Conservation (phyloP, 768 basidiomycete genomes). For the Baorangia bicolor region DNA sequence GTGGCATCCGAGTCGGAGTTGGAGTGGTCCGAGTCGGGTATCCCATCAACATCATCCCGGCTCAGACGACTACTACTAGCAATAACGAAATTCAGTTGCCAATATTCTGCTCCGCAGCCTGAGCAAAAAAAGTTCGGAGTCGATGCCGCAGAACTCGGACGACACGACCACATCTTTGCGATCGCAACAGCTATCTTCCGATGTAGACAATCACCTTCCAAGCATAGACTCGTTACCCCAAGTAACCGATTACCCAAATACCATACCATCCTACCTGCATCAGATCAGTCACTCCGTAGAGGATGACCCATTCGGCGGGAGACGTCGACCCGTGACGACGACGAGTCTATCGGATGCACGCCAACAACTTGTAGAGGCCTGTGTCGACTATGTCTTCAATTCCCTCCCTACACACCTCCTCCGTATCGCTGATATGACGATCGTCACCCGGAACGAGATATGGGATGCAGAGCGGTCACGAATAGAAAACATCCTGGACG, state of each 20-base stretch:
- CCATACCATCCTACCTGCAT: conserved; percentile 6
- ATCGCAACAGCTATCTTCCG: neutral
- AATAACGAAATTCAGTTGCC: neutral
- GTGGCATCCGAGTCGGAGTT: too few relatives aligned
- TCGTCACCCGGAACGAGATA: conserved; percentile 4
- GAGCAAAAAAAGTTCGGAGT: neutral
- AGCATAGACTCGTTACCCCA: neutral
- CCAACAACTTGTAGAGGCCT: conserved; percentile 2
- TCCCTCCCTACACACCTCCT: conserved; percentile 6
- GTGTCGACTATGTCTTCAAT: conserved; percentile 7
- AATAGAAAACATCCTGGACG: neutral
- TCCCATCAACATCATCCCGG: too few relatives aligned
- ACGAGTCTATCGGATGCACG: conserved; percentile 1
- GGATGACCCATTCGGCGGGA: conserved; percentile 10
- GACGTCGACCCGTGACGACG: neutral
- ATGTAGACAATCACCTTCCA: neutral
- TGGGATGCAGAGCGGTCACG: conserved; percentile 3
- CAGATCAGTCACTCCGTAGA: conserved; percentile 7
- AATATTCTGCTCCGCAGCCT: neutral
- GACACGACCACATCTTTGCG: neutral
- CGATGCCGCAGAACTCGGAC: neutral
- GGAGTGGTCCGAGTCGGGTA: too few relatives aligned
- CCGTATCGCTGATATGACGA: conserved; percentile 3
- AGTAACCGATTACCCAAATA: neutral
- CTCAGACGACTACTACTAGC: too few relatives aligned